Evolutionary conservation across 2,329 filamentous ascomycete genomes (phyloP).

Genomic region (Teratosphaeria nubilosa): DNA sequence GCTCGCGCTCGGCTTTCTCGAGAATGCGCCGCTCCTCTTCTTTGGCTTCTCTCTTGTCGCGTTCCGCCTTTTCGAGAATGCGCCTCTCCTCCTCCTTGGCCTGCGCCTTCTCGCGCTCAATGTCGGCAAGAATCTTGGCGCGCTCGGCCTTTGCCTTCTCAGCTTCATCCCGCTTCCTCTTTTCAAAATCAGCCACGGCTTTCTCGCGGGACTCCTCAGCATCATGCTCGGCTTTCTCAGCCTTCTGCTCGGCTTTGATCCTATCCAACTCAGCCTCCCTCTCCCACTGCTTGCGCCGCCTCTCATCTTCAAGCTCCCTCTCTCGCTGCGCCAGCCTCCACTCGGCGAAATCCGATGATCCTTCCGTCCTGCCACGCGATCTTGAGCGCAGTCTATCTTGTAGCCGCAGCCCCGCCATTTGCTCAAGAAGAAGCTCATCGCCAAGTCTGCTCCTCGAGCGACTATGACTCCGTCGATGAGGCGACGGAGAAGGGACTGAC

Average conservation of each 20-base stretch:
- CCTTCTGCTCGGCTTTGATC: constrained; percentile 19
- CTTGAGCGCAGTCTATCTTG: constrained; percentile 23
- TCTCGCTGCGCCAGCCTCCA: constrained; percentile 25
- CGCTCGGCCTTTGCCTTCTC: constrained; percentile 30
- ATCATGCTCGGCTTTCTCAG: constrained; percentile 25
- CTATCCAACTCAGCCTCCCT: constrained; percentile 28
- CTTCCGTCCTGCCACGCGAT: constrained; percentile 23
- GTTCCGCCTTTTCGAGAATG: constrained; percentile 28
- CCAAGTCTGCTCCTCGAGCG: constrained; percentile 9
- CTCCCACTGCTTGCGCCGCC: constrained; percentile 25
- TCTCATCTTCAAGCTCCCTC: constrained; percentile 25
- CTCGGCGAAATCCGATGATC: constrained; percentile 12
- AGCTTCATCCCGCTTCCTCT: constrained; percentile 23
- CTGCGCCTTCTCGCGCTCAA: constrained; percentile 29
- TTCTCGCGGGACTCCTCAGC: constrained; percentile 17
- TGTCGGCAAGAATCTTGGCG: constrained; percentile 28
- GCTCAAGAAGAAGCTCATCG: constrained; percentile 17
- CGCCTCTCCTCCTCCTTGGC: constrained; percentile 33
- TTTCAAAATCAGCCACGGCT: constrained; percentile 19
- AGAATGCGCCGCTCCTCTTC: constrained; percentile 33
- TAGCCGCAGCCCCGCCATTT: constrained; percentile 21
- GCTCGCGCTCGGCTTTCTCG: constrained; percentile 27
- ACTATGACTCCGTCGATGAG: constrained; percentile 8
- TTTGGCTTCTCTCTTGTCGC: constrained; percentile 28
- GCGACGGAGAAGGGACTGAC: background rate